phyloP scores from a whole-genome alignment of 2,329 filamentous ascomycete genomes.

The Penicillium sp. region DNA sequence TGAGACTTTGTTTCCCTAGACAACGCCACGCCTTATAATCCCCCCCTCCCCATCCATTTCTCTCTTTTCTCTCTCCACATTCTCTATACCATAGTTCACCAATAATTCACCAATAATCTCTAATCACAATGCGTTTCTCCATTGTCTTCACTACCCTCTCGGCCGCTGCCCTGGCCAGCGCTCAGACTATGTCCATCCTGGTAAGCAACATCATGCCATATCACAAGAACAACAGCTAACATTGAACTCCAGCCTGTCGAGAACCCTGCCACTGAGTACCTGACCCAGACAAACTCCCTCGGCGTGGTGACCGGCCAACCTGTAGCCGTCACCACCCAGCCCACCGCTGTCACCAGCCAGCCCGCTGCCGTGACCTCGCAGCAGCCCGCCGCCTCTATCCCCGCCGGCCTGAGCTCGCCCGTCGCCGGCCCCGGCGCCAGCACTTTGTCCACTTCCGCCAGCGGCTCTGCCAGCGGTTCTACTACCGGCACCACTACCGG shows the following conservation, averaged over 20 bases:
- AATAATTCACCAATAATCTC: conserved; percentile 5
- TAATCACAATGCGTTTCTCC: conserved; percentile 48
- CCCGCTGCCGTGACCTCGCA: conserved; percentile 31
- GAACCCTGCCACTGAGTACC: conserved; percentile 46
- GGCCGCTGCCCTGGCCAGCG: conserved; percentile 44
- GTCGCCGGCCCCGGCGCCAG: conserved; percentile 28
- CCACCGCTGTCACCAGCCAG: conserved; percentile 32
- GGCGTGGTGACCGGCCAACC: conserved; percentile 53
- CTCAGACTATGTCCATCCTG: conserved; percentile 31
- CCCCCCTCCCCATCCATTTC: not conserved
- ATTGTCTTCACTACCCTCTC: conserved; percentile 45
- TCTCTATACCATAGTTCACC: conserved; percentile 2
- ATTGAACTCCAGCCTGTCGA: conserved; percentile 14
- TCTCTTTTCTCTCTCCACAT: conserved; percentile 6
- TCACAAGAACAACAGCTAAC: not conserved
- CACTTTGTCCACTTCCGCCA: conserved; percentile 22
- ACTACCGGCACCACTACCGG: conserved; percentile 15
- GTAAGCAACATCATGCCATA: conserved; percentile 14
- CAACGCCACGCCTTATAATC: conserved; percentile 9
- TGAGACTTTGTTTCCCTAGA: conserved; percentile 11
- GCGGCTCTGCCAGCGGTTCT: conserved; percentile 16
- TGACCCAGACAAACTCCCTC: conserved; percentile 49
- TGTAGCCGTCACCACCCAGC: conserved; percentile 33
- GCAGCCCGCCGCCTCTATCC: conserved; percentile 41
- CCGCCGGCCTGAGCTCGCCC: conserved; percentile 38